Percentiles rank a stretch among this genome's conserved stretches.
phyloP scores from a whole-genome alignment of 768 basidiomycete genomes.

The Steccherinum ochraceum region DNA sequence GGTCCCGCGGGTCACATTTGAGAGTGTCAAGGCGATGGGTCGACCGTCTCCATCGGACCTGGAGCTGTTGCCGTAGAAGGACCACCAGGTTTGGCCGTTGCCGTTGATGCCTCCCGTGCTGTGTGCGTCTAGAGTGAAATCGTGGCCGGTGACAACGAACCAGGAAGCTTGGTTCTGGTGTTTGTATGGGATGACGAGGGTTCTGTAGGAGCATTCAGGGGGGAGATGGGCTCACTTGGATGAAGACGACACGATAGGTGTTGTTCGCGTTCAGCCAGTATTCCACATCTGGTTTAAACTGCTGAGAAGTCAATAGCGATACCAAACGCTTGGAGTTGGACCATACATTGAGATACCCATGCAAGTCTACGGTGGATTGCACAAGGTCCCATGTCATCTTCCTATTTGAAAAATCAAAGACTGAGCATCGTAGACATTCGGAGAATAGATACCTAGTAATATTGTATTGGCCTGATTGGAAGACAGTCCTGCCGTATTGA shows the following conservation, averaged over 20 bases:
- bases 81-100: slow-evolving; percentile 59
- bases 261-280: slow-evolving; percentile 50
- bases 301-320: neutral
- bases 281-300: slow-evolving; percentile 50
- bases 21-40: slow-evolving; percentile 49
- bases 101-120: slow-evolving; percentile 51
- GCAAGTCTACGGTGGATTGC: slow-evolving; percentile 35
- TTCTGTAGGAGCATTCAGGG: neutral
- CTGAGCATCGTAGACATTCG: neutral
- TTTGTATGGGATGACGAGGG: neutral
- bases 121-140: slow-evolving; percentile 52
- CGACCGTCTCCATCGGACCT: slow-evolving; percentile 51
- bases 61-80: slow-evolving; percentile 40
- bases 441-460: slow-evolving; percentile 37
- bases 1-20: slow-evolving; percentile 33
- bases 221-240: slow-evolving; percentile 34
- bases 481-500: slow-evolving; percentile 36
- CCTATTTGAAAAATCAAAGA: slow-evolving; percentile 20
- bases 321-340: too few species aligned
- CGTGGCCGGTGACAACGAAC: slow-evolving; percentile 52
- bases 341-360: slow-evolving; percentile 36
- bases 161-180: slow-evolving; percentile 54
- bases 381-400: slow-evolving; percentile 50
- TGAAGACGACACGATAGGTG: slow-evolving; percentile 57
- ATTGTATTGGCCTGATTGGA: slow-evolving; percentile 41